Evolutionary conservation across 805 yeast genomes (phyloP).

Genomic region (Saccharomycopsis guyanensis): DNA sequence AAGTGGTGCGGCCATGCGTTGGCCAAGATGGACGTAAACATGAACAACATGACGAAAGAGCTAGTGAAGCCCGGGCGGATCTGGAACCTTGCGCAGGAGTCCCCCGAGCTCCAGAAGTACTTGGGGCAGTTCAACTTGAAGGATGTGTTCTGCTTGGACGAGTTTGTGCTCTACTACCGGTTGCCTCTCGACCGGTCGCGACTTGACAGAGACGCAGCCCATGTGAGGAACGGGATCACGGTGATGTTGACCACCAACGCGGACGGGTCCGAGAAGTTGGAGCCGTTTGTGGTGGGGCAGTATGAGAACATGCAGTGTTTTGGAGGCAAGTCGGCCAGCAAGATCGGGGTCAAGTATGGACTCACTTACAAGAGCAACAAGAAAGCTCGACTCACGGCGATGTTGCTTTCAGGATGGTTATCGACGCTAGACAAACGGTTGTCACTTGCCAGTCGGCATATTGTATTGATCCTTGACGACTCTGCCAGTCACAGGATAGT

Average conservation of each 20-base stretch:
- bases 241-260: slow-evolving; percentile 56
- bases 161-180: slow-evolving; percentile 50
- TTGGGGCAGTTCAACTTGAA: slow-evolving; percentile 40
- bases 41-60: slow-evolving; percentile 40
- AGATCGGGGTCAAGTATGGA: slow-evolving; percentile 43
- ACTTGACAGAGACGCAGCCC: slow-evolving; percentile 25
- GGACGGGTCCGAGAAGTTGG: slow-evolving; percentile 55
- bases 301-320: slow-evolving; percentile 41
- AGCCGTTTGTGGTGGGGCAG: slow-evolving; percentile 54
- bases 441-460: slow-evolving; percentile 39
- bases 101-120: slow-evolving; percentile 38
- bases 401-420: slow-evolving; percentile 55
- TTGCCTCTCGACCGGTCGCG: slow-evolving; percentile 54
- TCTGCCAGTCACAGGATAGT: slow-evolving; percentile 54
- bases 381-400: slow-evolving; percentile 57
- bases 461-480: slow-evolving; percentile 51
- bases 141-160: slow-evolving; percentile 54
- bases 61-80: slow-evolving; percentile 41
- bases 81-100: slow-evolving; percentile 51
- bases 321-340: slow-evolving; percentile 33
- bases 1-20: slow-evolving; percentile 51
- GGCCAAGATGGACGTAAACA: slow-evolving; percentile 43
- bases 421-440: slow-evolving; percentile 52
- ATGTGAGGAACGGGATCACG: slow-evolving; percentile 36
- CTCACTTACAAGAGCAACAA: slow-evolving; percentile 51